Conservation (phyloP, 768 basidiomycete species). For the Mycena olivaceomarginata region DNA sequence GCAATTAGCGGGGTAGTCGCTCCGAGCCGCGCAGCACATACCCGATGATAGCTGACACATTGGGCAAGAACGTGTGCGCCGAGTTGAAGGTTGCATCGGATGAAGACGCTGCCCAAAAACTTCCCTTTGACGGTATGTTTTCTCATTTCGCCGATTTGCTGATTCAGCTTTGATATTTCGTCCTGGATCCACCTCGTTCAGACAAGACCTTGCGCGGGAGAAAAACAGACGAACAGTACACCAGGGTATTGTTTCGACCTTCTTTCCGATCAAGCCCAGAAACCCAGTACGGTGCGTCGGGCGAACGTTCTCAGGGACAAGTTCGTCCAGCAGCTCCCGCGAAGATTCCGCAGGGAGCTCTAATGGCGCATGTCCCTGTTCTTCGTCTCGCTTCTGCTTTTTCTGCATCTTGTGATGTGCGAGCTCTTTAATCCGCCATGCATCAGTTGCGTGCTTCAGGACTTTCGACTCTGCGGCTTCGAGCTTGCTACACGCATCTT, state of each 20-base stretch:
- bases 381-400: conserved; percentile 53
- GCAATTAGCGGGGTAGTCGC: conserved; percentile 9
- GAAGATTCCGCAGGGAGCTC: conserved; percentile 49
- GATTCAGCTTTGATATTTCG: conserved; percentile 71
- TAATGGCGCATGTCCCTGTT: conserved; percentile 46
- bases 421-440: conserved; percentile 62
- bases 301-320: conserved; percentile 69
- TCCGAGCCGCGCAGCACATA: conserved; percentile 46
- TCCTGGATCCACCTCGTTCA: conserved; percentile 53
- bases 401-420: conserved; percentile 56
- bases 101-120: conserved; percentile 75
- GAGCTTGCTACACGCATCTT: conserved; percentile 70
- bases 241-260: conserved; percentile 83
- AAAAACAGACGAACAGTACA: conserved; percentile 63
- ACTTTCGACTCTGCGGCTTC: conserved; percentile 75
- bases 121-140: conserved; percentile 62
- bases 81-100: conserved; percentile 83
- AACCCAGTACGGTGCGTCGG: conserved; percentile 73
- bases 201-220: neutral
- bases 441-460: conserved; percentile 61
- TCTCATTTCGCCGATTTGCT: conserved; percentile 63
- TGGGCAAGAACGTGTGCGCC: conserved; percentile 84
- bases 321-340: conserved; percentile 65
- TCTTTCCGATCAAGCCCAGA: conserved; percentile 71
- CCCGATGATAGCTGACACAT: conserved; percentile 72